Conservation (phyloP, 2,329 filamentous ascomycete genomes). For the Zalaria obscura region DNA sequence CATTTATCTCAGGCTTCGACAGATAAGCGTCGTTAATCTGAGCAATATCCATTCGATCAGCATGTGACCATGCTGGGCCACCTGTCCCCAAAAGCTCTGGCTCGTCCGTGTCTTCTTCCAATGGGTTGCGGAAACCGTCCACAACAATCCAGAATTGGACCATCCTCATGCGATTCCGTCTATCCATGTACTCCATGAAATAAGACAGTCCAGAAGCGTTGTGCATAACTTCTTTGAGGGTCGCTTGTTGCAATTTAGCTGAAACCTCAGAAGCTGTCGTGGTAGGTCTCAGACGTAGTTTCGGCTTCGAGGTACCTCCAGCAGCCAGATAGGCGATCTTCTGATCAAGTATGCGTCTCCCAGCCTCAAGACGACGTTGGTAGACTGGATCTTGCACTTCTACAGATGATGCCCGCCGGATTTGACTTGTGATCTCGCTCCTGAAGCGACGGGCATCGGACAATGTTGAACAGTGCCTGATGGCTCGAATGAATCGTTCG, state of each 20-base stretch:
- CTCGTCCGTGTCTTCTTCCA: conserved; percentile 74
- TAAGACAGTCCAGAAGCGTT: conserved; percentile 86
- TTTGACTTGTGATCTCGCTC: conserved; percentile 80
- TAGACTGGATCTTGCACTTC: conserved; percentile 78
- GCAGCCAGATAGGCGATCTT: conserved; percentile 70
- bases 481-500: conserved; percentile 82
- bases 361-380: conserved; percentile 77
- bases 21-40: conserved; percentile 89
- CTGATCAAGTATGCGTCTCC: conserved; percentile 79
- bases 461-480: conserved; percentile 76
- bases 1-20: conserved; percentile 64
- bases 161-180: conserved; percentile 68
- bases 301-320: conserved; percentile 36
- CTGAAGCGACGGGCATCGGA: conserved; percentile 87
- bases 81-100: conserved; percentile 28
- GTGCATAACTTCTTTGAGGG: conserved; percentile 72
- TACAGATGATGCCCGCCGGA: conserved; percentile 63
- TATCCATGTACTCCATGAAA: conserved; percentile 99
- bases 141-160: conserved; percentile 99
- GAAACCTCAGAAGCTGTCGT: conserved; percentile 15
- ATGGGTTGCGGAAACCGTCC: conserved; percentile 84
- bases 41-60: conserved; percentile 74
- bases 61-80: conserved; percentile 60
- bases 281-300: conserved; percentile 24
- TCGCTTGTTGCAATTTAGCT: conserved; percentile 60